These are phyloP conservation scores for Kodamaea sp. DNA, from an alignment of 1,139 yeast genomes.

Conservation along the genomic window DNA sequence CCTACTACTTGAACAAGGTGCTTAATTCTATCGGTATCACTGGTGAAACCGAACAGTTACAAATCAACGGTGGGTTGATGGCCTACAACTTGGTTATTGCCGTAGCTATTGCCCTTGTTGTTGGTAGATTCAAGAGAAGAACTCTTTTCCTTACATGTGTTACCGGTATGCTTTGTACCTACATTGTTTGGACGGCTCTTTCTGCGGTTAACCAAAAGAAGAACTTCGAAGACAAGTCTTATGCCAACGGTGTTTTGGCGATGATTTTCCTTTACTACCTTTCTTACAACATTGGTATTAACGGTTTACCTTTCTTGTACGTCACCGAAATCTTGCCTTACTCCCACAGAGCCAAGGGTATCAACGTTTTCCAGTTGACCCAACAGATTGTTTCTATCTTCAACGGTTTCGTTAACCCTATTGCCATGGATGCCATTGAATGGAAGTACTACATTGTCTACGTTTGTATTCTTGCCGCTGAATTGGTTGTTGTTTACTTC, in stretches of 20 bases:
- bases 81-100: constrained; percentile 42
- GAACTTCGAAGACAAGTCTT: constrained; percentile 30
- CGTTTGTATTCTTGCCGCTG: constrained; percentile 41
- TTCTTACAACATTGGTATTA: constrained; percentile 40
- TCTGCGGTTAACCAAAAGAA: constrained; percentile 42
- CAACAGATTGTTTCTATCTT: constrained; percentile 28
- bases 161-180: constrained; percentile 37
- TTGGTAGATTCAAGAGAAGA: constrained; percentile 43
- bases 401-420: constrained; percentile 56
- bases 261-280: constrained; percentile 45
- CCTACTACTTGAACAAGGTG: constrained; percentile 51
- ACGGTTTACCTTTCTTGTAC: constrained; percentile 42
- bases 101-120: constrained; percentile 28
- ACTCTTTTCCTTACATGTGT: constrained; percentile 43
- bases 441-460: constrained; percentile 65
- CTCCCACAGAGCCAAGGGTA: constrained; percentile 47
- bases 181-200: constrained; percentile 40
- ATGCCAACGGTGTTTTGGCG: constrained; percentile 48
- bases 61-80: constrained; percentile 49
- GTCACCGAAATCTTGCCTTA: constrained; percentile 48
- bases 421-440: constrained; percentile 58
- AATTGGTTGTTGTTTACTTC: constrained; percentile 39
- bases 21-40: constrained; percentile 52
- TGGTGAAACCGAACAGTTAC: constrained; percentile 40
- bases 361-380: constrained; percentile 31